Conservation (phyloP, 2,329 filamentous ascomycete genomes). For the Tympanopsis confertula region DNA sequence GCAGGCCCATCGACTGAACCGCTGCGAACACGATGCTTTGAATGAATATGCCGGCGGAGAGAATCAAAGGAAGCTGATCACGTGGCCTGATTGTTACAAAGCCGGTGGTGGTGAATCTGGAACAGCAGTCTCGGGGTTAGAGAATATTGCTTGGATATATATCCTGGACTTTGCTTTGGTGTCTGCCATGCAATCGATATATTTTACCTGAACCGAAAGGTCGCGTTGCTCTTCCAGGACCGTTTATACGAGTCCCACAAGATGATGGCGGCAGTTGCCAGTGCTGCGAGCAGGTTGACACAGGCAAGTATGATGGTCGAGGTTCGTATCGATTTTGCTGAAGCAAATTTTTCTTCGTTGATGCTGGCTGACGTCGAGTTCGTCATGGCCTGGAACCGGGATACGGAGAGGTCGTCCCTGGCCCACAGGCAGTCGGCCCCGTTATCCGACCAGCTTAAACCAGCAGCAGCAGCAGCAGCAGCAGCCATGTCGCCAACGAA, state of each 20-base stretch:
- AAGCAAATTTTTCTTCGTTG: neutral
- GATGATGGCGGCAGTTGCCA: neutral
- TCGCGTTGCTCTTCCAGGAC: neutral
- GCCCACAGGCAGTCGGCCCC: too few species aligned
- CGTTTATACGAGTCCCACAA: neutral
- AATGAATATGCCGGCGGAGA: constrained; percentile 43
- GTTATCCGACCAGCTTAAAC: too few species aligned
- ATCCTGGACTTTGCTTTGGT: too few species aligned
- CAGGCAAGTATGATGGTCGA: neutral
- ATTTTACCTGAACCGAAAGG: neutral
- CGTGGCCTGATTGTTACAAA: neutral
- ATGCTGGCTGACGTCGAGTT: neutral
- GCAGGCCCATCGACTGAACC: constrained; percentile 42
- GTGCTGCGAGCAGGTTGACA: neutral
- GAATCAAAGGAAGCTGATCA: constrained; percentile 30
- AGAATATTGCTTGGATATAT: too few species aligned
- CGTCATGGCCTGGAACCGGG: neutral
- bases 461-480: too few species aligned
- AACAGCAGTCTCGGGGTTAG: too few species aligned
- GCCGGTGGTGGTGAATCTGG: too few species aligned
- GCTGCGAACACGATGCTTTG: constrained; percentile 46
- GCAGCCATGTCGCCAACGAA: too few species aligned
- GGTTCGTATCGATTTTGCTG: neutral
- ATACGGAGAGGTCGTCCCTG: too few species aligned
- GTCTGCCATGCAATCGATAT: too few species aligned